Conservation (phyloP, 2,329 filamentous ascomycete genomes). For the Macrophomina phaseolina region DNA sequence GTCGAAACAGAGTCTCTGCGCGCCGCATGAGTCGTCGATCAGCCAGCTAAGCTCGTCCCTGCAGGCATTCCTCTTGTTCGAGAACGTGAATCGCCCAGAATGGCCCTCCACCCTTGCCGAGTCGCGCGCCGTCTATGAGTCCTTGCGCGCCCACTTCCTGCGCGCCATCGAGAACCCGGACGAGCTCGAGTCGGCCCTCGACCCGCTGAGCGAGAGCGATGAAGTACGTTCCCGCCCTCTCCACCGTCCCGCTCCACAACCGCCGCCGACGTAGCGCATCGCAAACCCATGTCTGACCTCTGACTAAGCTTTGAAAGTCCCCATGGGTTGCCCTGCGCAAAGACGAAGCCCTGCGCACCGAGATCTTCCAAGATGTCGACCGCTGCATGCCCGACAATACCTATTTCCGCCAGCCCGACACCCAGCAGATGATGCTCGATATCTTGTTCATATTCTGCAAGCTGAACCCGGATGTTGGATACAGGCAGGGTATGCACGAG, state of each 20-base stretch:
- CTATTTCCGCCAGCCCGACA: conserved; percentile 81
- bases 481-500: conserved; percentile 99
- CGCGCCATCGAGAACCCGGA: conserved; percentile 85
- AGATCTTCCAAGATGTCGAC: conserved; percentile 94
- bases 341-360: conserved; percentile 82
- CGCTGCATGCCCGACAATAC: conserved; percentile 87
- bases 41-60: conserved; percentile 24
- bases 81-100: conserved; percentile 65
- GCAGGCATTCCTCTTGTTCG: conserved; percentile 81
- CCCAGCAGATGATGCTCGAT: conserved; percentile 83
- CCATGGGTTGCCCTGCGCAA: conserved; percentile 87
- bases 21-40: conserved; percentile 4
- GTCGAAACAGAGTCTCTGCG: conserved; percentile 11
- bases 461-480: conserved; percentile 83
- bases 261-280: conserved; percentile 36
- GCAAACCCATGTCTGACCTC: conserved; percentile 43
- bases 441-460: conserved; percentile 96
- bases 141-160: conserved; percentile 75
- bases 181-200: conserved; percentile 73
- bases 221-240: conserved; percentile 56
- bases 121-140: conserved; percentile 74
- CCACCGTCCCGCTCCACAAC: conserved; percentile 27
- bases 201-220: conserved; percentile 85
- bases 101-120: conserved; percentile 73
- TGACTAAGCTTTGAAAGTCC: conserved; percentile 68